Evolutionary conservation across 2,329 filamentous ascomycete species (phyloP), one percentile per base, ranked within the genome.

Genomic region (Gyromitra esculenta): DNA sequence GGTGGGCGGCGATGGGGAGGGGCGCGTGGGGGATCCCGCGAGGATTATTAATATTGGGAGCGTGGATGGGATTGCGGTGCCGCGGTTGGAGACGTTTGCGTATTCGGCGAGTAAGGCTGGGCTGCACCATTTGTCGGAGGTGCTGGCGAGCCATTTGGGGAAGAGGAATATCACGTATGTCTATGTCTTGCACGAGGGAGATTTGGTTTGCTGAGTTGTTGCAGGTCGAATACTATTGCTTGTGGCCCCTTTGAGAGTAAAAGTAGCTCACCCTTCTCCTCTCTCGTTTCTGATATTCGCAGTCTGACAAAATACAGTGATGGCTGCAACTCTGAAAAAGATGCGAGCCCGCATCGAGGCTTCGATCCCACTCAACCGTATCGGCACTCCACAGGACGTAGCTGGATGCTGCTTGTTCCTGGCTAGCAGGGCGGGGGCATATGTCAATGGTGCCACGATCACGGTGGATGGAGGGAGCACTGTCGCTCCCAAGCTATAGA

Each of bases 341-440:
- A 87, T 87, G 74, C 85, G 87, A 62, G 87, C 88, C 3, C 82
- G 82, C 5, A 90, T 91, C 79, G 85, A 86, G 73, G 84, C 83
- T 0, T 86, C 89, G 2, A 89, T 91, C 76, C 91, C 91, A 8
- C 81, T 93, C 79, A 87, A 88, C 0, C 84, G 91, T 41, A 91
- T 93, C 80, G 91, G 91, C 0, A 87, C 84, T 18, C 87, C 90
- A 0, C 84, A 90, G 81, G 91, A 94, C 82, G 89, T 92, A 2
- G 91, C 91, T 0, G 91, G 91, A 0, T 87, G 91, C 9, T 92
- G 91, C 82, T 83, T 94, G 72, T 94, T 91, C 83, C 83, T 94
- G 81, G 86, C 87, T 50, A 91, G 90, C 80, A 85, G 87, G 70
- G 91, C 91, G 0, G 91, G 91, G 2, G 85, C 87, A 0, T 91